phyloP scores from a whole-genome alignment of 31 red algal species.

The Endocladia muricata region DNA sequence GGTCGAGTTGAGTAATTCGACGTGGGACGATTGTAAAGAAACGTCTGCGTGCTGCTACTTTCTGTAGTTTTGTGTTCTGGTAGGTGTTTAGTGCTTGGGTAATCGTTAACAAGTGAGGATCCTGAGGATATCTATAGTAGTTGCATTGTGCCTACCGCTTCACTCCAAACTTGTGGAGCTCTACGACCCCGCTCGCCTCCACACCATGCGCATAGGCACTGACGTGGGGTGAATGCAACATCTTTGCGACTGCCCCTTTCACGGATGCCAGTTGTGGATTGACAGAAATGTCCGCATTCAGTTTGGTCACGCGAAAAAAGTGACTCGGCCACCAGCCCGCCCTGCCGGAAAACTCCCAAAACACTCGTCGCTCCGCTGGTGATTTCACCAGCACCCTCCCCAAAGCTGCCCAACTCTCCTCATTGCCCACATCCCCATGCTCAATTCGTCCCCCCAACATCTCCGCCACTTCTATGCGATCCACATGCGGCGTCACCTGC shows the following conservation, averaged over 20 bases:
- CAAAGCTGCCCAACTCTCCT: conserved; percentile 38
- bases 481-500: conserved; percentile 32
- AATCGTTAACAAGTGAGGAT: too few species aligned
- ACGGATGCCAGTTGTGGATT: conserved; percentile 38
- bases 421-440: conserved; percentile 46
- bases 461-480: conserved; percentile 32
- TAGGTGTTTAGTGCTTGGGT: too few species aligned
- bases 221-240: conserved; percentile 11
- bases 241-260: conserved; percentile 34
- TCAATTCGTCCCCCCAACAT: conserved; percentile 50
- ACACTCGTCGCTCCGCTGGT: neutral
- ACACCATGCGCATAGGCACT: conserved; percentile 42
- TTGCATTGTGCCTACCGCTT: too few species aligned
- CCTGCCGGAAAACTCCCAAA: conserved; percentile 34
- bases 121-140: too few species aligned
- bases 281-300: conserved; percentile 32
- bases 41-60: too few species aligned
- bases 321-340: conserved; percentile 58
- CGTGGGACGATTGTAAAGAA: too few species aligned
- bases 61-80: too few species aligned
- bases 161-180: conserved; percentile 26
- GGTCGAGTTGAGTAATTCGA: too few species aligned
- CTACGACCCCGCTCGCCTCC: conserved; percentile 13
- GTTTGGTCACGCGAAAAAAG: conserved; percentile 45
- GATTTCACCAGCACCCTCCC: conserved; percentile 6